A percentile compares a stretch with the other conserved stretches of the same genome.
Conservation (phyloP, 805 yeast species). For the Barnettozyma wickerhamii region DNA sequence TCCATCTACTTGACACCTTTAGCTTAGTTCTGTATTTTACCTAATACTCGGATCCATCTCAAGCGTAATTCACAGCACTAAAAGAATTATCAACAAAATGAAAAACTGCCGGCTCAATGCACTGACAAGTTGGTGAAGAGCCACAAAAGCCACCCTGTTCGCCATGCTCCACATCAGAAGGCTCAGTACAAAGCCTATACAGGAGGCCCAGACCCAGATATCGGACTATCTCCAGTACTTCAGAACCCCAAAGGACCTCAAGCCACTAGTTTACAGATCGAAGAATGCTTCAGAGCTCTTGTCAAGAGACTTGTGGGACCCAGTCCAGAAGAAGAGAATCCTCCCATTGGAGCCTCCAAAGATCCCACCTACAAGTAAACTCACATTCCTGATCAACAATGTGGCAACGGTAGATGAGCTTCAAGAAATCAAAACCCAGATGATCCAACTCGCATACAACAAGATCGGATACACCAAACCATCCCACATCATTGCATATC, state of each 20-base stretch:
- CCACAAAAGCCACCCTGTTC: background rate
- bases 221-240: conserved; percentile 31
- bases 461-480: conserved; percentile 20
- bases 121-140: background rate
- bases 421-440: conserved; percentile 11
- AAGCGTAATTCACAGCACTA: too few species aligned
- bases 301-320: conserved; percentile 37
- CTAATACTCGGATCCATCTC: too few species aligned
- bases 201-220: conserved; percentile 24
- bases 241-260: conserved; percentile 29
- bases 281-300: conserved; percentile 34
- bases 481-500: conserved; percentile 17
- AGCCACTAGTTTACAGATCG: conserved; percentile 37
- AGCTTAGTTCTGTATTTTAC: too few species aligned
- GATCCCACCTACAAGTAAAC: conserved; percentile 25
- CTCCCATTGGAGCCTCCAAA: conserved; percentile 30
- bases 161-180: background rate
- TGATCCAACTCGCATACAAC: conserved; percentile 16
- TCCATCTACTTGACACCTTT: too few species aligned
- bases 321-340: conserved; percentile 28
- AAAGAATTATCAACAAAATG: background rate
- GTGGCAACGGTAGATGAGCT: conserved; percentile 19
- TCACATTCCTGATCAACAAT: conserved; percentile 24
- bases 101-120: background rate
- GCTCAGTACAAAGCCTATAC: background rate